Percentiles rank a stretch among this genome's conserved stretches.
Conservation (phyloP, 495 filamentous ascomycete genomes). For the Xylaria telfairii region DNA sequence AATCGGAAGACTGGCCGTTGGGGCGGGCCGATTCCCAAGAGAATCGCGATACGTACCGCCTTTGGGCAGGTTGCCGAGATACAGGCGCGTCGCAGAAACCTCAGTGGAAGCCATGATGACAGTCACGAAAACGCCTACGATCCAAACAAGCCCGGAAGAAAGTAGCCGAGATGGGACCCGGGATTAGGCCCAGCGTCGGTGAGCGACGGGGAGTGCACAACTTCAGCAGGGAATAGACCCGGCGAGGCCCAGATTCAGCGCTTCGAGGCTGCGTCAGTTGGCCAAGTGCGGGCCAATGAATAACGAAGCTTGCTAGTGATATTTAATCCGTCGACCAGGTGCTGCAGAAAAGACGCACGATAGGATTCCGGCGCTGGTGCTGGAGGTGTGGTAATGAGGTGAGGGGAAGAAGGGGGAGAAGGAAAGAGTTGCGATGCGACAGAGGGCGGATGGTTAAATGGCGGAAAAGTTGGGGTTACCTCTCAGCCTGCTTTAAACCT, state of each 20-base stretch:
- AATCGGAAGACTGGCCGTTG: neutral
- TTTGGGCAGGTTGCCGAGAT: slow-evolving; percentile 96
- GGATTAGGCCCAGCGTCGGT: neutral
- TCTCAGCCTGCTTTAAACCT: slow-evolving; percentile 24
- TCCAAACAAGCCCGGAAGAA: slow-evolving; percentile 22
- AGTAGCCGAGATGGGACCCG: neutral
- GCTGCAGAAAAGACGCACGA: neutral
- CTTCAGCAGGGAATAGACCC: neutral
- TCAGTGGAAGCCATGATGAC: slow-evolving; percentile 63
- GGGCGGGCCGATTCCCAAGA: slow-evolving; percentile 34
- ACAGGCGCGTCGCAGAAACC: slow-evolving; percentile 91
- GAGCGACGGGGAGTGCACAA: slow-evolving; percentile 11
- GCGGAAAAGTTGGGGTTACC: slow-evolving; percentile 22
- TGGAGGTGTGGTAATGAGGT: slow-evolving; percentile 19
- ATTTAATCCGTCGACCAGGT: neutral
- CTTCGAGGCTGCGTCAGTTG: neutral
- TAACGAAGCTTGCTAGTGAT: neutral
- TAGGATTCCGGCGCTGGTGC: neutral
- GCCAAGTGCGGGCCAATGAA: neutral
- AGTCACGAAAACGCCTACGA: slow-evolving; percentile 20
- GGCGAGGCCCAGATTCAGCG: neutral
- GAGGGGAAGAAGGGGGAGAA: slow-evolving; percentile 28
- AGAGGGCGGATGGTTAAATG: slow-evolving; percentile 25
- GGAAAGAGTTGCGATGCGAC: slow-evolving; percentile 30
- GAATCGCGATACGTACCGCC: slow-evolving; percentile 70